Evolutionary conservation across 371 early-diverging fungal species (phyloP), one percentile per base, ranked within the genome.

Genomic region (Circinella minor): DNA sequence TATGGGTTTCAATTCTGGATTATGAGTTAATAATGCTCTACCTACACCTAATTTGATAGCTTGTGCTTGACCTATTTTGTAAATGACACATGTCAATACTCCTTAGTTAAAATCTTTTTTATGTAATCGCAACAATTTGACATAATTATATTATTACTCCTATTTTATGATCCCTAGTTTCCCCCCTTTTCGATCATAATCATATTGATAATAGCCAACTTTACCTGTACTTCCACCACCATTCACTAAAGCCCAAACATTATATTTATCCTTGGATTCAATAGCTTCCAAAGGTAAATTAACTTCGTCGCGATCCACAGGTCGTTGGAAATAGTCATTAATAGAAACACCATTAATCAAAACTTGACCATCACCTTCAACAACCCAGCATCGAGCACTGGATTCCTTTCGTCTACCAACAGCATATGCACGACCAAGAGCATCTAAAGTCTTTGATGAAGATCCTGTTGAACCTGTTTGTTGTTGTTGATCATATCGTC

Each of bases 321-420:
- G 68, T 70, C 89, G 80, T 48, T 82, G 72, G 78, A 98, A 97
- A 82, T 97, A 96, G 1, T 89, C 83, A 0, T 89, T 77, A 57
- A 94, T 72, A 14, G 90, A 89, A 55, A 78, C 67, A n/a, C 98
- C 97, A 68, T 98, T 98, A 63, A 98, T 86, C 61, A 92, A 72
- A 9, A 97, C 73, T 62, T 89, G 81, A 14, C 94, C 94, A 37
- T 91, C 88, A 4, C 95, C 96, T 73, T 88, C 87, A 6, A 95
- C 91, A 0, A 96, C 77, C 88, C 90, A 96, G 60, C 88, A 92
- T 38, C 89, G 84, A 8, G 96, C 95, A 14, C 79, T 81, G 1
- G 97, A 90, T 65, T 92, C 90, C 88, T 98, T 98, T 72, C 97
- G 88, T 51, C 93, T 88, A 1, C 95, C 98, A 8, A 85, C 83